Base-by-base conservation (phyloP, 2,329 filamentous ascomycete genomes). In the Annulohypoxylon truncatum region DNA sequence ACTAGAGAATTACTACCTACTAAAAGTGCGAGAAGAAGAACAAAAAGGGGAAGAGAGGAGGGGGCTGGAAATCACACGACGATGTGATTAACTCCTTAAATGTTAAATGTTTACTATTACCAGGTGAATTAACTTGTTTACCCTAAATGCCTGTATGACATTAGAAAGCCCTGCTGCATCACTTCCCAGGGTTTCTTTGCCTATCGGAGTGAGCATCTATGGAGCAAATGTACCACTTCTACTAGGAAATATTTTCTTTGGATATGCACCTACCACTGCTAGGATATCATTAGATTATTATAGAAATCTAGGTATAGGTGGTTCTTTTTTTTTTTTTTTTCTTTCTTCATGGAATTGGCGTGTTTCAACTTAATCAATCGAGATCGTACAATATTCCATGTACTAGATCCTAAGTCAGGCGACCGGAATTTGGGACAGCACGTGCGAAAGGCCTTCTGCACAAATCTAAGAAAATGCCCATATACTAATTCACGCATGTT, bases 301-400 rank as follows among this genome's bases (percentile, higher is more conserved):
- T 60, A 54, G 61, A 67, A 61, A 33, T 9, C 26, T 28, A 56
- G 35, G 50, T 18, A 56, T 44, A 26, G n/a, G n/a, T n/a, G n/a
- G n/a, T n/a, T n/a, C n/a, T n/a, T n/a, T n/a, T n/a, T n/a, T n/a
- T n/a, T n/a, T n/a, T n/a, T n/a, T n/a, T n/a, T n/a, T n/a, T n/a
- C n/a, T 42, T 15, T 33, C 42, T 33, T 29, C n/a, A 28, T 51
- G 9, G 24, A 22, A 38, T 59, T 62, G 57, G 54, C 40, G 13
- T 60, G 67, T 69, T 67, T 69, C 64, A 46, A 18, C 51, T 69
- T 53, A 35, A 69, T 67, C 62, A 64, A 67, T 64, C 53, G 38
- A 64, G 52, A 60, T 58, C 51, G 50, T 48, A 51, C 24, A 51
- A 50, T 18, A 35, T 42, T 47, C 47, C 40, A 57, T 31, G 18